These are phyloP conservation scores for Aspergillus ibericus DNA, from an alignment of 2,329 filamentous ascomycete species.

Conservation along the genomic window DNA sequence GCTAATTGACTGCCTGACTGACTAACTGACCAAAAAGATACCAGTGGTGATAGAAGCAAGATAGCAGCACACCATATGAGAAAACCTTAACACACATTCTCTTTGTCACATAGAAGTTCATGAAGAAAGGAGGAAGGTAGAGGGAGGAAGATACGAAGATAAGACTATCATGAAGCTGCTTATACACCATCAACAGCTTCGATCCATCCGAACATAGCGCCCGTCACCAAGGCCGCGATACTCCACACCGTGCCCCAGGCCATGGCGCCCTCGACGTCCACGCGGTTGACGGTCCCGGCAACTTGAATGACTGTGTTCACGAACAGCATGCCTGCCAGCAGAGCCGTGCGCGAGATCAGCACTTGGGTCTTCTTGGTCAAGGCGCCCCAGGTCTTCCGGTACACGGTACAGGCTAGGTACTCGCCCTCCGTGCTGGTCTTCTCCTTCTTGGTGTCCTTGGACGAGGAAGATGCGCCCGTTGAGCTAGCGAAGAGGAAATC, in stretches of 20 bases:
- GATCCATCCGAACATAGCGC: constrained; percentile 40
- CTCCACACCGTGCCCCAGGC: constrained; percentile 76
- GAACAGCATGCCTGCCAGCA: constrained; percentile 48
- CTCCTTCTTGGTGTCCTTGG: constrained; percentile 44
- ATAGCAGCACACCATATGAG: too few species aligned
- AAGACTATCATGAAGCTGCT: background rate
- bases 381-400: constrained; percentile 61
- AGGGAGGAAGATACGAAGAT: background rate
- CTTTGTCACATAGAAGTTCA: background rate
- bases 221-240: constrained; percentile 43
- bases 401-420: constrained; percentile 69
- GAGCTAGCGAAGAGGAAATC: constrained; percentile 70
- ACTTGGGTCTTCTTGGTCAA: constrained; percentile 60
- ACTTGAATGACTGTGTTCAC: constrained; percentile 65
- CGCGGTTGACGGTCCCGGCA: constrained; percentile 66
- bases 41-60: too few species aligned
- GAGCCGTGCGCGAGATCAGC: constrained; percentile 62
- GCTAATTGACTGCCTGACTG: too few species aligned
- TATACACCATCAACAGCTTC: constrained; percentile 41
- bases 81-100: too few species aligned
- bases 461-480: constrained; percentile 38
- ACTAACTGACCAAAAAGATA: too few species aligned
- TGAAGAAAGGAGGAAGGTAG: background rate
- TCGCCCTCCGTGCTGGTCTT: constrained; percentile 63
- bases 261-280: constrained; percentile 67